Evolutionary conservation across 495 filamentous ascomycete species (phyloP), one percentile per base, ranked within the genome.

Genomic region (Penicillium dipodomyicola): DNA sequence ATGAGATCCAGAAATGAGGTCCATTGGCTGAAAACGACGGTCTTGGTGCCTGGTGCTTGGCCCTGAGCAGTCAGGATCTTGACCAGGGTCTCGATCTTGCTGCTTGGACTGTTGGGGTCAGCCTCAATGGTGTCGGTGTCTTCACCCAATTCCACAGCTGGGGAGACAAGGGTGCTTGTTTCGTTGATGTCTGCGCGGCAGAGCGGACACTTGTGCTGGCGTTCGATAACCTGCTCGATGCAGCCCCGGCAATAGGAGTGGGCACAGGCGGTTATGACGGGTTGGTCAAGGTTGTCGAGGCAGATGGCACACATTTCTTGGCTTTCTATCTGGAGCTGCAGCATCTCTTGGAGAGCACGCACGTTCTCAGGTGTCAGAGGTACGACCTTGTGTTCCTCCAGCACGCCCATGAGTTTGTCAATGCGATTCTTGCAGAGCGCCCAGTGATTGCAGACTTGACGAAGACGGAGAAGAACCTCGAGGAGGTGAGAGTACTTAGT

Each of bases 1-100:
- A 96, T 81, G 50, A 96, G 80, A 46, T 89, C 80, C 2, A 97
- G 79, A 76, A 96, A 96, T 5, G 83, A 87, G 0, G 92, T 96
- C 92, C 92, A 97, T 66, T 96, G 92, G 11, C 86, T 90, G 76
- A 97, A 97, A 33, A 96, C 81, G 50, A 97, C 84, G 4, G 90
- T 88, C 67, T 97, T 97, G 40, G 84, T 90, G 8, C 75, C 78
- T 0, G 84, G 73, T 17, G 87, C 85, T 58, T 83, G 82, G 10
- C 85, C 80, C 41, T 85, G 84, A 1, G 89, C 89, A 12, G 81
- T 84, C 7, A 96, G 73, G 56, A 97, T 92, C 54, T 85, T 83
- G 63, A 95, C 75, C 1, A 96, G 76, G 5, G 88, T 86, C 61
- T 93, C 87, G 45, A 93, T 89, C 70, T 97, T 97, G 63, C 87